These are phyloP conservation scores for Suillus decipiens DNA, from an alignment of 768 basidiomycete genomes.

Conservation along the genomic window DNA sequence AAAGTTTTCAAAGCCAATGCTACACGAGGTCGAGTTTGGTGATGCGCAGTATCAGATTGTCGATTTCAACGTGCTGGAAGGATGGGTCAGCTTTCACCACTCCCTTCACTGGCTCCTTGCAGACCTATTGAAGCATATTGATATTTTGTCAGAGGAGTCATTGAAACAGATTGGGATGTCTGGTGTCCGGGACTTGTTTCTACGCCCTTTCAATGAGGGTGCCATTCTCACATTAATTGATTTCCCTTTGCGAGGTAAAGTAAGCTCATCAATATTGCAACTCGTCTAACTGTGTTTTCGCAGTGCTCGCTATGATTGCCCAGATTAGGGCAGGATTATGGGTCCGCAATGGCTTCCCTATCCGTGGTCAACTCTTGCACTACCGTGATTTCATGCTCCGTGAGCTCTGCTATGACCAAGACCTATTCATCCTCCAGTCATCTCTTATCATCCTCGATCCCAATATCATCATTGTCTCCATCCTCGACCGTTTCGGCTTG, in stretches of 20 bases:
- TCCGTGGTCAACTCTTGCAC: constrained; percentile 92
- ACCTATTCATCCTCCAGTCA: constrained; percentile 86
- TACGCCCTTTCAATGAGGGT: constrained; percentile 62
- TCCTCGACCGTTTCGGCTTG: constrained; percentile 90
- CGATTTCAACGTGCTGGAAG: constrained; percentile 75
- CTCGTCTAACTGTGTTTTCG: constrained; percentile 4
- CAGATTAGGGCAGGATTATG: constrained; percentile 95
- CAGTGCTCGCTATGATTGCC: constrained; percentile 88
- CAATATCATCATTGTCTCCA: constrained; percentile 74
- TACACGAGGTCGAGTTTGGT: constrained; percentile 70
- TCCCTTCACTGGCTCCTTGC: constrained; percentile 89
- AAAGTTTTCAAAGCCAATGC: constrained; percentile 62
- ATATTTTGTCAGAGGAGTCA: constrained; percentile 58
- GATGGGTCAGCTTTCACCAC: constrained; percentile 92
- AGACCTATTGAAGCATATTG: constrained; percentile 84
- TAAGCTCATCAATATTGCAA: not conserved
- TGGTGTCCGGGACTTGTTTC: constrained; percentile 61
- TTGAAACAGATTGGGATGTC: constrained; percentile 52
- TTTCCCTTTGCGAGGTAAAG: constrained; percentile 83
- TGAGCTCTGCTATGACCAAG: constrained; percentile 96
- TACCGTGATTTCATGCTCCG: constrained; percentile 96
- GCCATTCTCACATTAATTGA: constrained; percentile 80
- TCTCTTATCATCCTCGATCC: constrained; percentile 80
- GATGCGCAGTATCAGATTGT: constrained; percentile 60
- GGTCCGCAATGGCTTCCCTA: constrained; percentile 97